Percentiles rank a stretch among this genome's conserved stretches.
These are phyloP conservation scores for Akanthomyces dipterigenus DNA, from an alignment of 2,329 filamentous ascomycete genomes.

Conservation along the genomic window DNA sequence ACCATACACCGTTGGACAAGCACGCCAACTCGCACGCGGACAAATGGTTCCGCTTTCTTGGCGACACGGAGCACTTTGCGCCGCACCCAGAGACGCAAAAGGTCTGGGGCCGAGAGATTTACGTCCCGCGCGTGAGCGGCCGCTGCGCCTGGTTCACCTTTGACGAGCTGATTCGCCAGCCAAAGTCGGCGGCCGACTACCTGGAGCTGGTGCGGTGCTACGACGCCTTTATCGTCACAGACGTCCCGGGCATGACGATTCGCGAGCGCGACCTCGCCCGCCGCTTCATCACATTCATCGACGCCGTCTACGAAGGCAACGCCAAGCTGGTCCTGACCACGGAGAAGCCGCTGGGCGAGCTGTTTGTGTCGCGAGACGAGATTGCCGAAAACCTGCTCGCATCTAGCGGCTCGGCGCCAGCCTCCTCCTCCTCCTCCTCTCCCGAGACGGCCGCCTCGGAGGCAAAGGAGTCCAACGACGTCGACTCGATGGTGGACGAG, in stretches of 20 bases:
- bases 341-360: constrained; percentile 72
- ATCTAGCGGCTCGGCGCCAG: constrained; percentile 30
- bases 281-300: constrained; percentile 95
- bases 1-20: constrained; percentile 78
- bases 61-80: constrained; percentile 68
- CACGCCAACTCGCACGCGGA: constrained; percentile 75
- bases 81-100: constrained; percentile 72
- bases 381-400: constrained; percentile 51
- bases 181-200: constrained; percentile 91
- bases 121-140: constrained; percentile 81
- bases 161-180: constrained; percentile 79
- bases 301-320: constrained; percentile 86
- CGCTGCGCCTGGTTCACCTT: constrained; percentile 88
- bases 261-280: constrained; percentile 79
- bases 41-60: constrained; percentile 93
- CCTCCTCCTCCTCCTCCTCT: constrained; percentile 16
- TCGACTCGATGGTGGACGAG: constrained; percentile 66
- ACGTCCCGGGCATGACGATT: constrained; percentile 86
- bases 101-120: constrained; percentile 89
- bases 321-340: constrained; percentile 95
- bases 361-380: constrained; percentile 74
- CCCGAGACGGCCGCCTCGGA: background rate
- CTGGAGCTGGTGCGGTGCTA: constrained; percentile 86
- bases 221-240: constrained; percentile 85
- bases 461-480: constrained; percentile 23